Conservation (phyloP, 768 basidiomycete genomes). For the Crucibulum laeve region DNA sequence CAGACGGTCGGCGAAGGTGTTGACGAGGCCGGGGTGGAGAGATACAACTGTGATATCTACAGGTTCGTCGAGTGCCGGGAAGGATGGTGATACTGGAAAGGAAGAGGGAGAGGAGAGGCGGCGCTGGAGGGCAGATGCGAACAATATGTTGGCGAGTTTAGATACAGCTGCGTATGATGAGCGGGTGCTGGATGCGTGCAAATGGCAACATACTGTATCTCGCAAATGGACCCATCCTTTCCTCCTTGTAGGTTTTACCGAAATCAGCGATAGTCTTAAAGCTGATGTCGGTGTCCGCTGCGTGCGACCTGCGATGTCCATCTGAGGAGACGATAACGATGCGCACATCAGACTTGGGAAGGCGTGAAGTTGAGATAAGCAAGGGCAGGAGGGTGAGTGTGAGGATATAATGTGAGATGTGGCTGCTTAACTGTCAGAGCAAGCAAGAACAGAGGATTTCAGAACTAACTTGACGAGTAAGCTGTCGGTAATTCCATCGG, state of each 20-base stretch:
- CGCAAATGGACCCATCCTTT: constrained; percentile 7
- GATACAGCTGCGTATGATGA: constrained; percentile 7
- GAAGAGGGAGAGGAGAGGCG: constrained; percentile 3
- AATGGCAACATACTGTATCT: constrained; percentile 10
- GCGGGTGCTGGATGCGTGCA: background rate
- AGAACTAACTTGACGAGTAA: constrained; percentile 1
- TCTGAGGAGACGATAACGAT: constrained; percentile 11
- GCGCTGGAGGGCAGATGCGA: constrained; percentile 11
- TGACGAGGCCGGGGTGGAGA: constrained; percentile 10
- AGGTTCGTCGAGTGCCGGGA: too few species aligned
- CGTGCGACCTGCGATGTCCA: constrained; percentile 2
- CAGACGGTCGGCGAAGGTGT: constrained; percentile 3
- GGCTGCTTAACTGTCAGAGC: constrained; percentile 3
- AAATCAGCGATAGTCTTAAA: constrained; percentile 9
- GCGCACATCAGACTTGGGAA: constrained; percentile 11
- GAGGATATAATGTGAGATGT: constrained; percentile 14
- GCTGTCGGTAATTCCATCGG: too few species aligned
- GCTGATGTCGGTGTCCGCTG: constrained; percentile 5
- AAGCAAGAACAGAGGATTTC: background rate
- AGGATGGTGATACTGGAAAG: too few species aligned
- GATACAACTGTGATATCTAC: constrained; percentile 8
- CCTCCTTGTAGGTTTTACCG: constrained; percentile 6
- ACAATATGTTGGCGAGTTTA: constrained; percentile 14
- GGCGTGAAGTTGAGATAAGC: constrained; percentile 11
- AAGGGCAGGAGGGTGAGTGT: constrained; percentile 11